phyloP scores from a whole-genome alignment of 805 yeast species.

The Monosporozyma servazzii region DNA sequence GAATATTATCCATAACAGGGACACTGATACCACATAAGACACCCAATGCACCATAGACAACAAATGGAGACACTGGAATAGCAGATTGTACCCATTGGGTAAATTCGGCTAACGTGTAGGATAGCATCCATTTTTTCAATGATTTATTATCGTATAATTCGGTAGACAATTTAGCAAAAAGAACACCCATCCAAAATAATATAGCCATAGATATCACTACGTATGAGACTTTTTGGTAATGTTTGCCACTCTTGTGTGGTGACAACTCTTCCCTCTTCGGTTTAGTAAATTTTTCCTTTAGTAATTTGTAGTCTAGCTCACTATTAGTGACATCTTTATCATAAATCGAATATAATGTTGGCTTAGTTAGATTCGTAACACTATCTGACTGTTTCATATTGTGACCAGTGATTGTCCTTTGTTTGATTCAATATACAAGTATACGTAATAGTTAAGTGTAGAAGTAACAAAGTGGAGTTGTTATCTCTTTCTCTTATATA shows the following conservation, averaged over 20 bases:
- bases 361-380: slow-evolving; percentile 40
- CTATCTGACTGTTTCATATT: slow-evolving; percentile 18
- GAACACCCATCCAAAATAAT: slow-evolving; percentile 39
- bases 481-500: background rate
- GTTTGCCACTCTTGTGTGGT: background rate
- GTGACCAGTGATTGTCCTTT: background rate
- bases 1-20: slow-evolving; percentile 34
- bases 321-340: slow-evolving; percentile 31
- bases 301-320: slow-evolving; percentile 1
- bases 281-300: background rate
- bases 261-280: background rate
- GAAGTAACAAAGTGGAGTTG: background rate
- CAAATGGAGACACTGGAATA: background rate
- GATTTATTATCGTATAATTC: slow-evolving; percentile 44
- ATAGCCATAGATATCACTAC: slow-evolving; percentile 13
- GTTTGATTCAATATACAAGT: too few relatives aligned
- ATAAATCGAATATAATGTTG: slow-evolving; percentile 43
- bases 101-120: slow-evolving; percentile 4
- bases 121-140: slow-evolving; percentile 42
- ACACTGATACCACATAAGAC: slow-evolving; percentile 46
- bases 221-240: slow-evolving; percentile 5
- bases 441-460: too few relatives aligned
- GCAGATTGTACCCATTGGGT: slow-evolving; percentile 3
- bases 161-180: slow-evolving; percentile 43
- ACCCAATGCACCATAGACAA: slow-evolving; percentile 41